These are phyloP conservation scores for Zymoseptoria passerinii DNA, from an alignment of 2,329 filamentous ascomycete genomes.

Conservation along the genomic window DNA sequence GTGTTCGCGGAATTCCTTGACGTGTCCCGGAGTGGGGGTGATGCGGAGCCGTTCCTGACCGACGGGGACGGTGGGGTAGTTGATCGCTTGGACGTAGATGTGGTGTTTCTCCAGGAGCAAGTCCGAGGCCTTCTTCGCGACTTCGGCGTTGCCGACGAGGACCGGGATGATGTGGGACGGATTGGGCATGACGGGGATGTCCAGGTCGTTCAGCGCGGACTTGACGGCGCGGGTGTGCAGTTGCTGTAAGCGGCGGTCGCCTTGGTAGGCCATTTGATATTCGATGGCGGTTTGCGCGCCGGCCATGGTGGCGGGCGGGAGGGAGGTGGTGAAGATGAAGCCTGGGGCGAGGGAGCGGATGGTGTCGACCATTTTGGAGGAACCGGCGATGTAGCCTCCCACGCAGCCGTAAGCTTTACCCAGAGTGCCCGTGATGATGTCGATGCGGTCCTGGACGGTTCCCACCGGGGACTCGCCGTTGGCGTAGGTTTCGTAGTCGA, in stretches of 20 bases:
- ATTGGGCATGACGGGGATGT: conserved; percentile 96
- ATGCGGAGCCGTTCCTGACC: conserved; percentile 96
- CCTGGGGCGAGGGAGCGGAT: conserved; percentile 91
- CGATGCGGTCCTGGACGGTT: conserved; percentile 88
- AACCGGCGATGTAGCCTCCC: conserved; percentile 94
- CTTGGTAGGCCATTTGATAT: conserved; percentile 78
- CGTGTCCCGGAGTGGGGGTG: conserved; percentile 90
- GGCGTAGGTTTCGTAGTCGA: conserved; percentile 82
- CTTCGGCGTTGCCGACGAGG: conserved; percentile 85
- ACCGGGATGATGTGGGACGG: conserved; percentile 93
- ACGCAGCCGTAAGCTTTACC: conserved; percentile 98
- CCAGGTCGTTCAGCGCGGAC: conserved; percentile 63
- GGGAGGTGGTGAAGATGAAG: conserved; percentile 97
- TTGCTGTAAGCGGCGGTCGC: conserved; percentile 86
- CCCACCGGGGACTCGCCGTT: conserved; percentile 67
- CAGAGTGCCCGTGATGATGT: conserved; percentile 95
- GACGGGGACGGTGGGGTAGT: conserved; percentile 95
- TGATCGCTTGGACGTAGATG: conserved; percentile 98
- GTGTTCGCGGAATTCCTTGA: conserved; percentile 73
- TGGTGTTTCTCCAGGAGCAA: conserved; percentile 80
- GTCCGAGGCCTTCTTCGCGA: conserved; percentile 87
- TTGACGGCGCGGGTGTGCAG: conserved; percentile 94
- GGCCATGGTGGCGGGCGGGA: conserved; percentile 94
- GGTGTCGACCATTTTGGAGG: conserved; percentile 75
- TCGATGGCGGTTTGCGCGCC: conserved; percentile 86